phyloP scores from a whole-genome alignment of 2,329 filamentous ascomycete species.

The Alternaria alternata region DNA sequence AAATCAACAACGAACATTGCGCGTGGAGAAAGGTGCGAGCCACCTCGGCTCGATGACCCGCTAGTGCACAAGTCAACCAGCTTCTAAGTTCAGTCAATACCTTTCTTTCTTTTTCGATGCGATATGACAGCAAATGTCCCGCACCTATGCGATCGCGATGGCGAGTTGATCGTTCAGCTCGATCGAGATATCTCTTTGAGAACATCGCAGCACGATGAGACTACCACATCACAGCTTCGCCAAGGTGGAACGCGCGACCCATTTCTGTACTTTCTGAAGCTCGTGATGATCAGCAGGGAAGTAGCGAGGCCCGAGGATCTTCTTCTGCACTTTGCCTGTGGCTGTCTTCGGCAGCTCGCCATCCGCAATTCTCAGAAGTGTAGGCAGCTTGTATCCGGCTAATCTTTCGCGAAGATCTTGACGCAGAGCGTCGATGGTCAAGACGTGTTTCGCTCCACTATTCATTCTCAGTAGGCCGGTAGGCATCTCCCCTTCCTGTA shows the following conservation, averaged over 20 bases:
- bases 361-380: conserved; percentile 55
- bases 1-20: neutral
- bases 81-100: neutral
- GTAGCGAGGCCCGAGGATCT: conserved; percentile 52
- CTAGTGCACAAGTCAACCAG: neutral
- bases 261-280: conserved; percentile 41
- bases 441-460: conserved; percentile 17
- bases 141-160: neutral
- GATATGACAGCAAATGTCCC: neutral
- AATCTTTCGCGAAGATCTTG: conserved; percentile 55
- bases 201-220: neutral
- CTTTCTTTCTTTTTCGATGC: neutral
- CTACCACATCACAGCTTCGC: conserved; percentile 30
- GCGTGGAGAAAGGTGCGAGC: neutral
- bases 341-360: conserved; percentile 59
- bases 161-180: neutral
- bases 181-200: neutral
- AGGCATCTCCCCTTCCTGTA: conserved; percentile 47
- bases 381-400: conserved; percentile 60
- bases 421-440: conserved; percentile 55
- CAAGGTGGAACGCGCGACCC: conserved; percentile 27
- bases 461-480: conserved; percentile 27
- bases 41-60: neutral
- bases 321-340: conserved; percentile 62
- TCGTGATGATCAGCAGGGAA: conserved; percentile 43